Conservation (phyloP, 2,329 filamentous ascomycete genomes). For the Paecilomyces fulvus region DNA sequence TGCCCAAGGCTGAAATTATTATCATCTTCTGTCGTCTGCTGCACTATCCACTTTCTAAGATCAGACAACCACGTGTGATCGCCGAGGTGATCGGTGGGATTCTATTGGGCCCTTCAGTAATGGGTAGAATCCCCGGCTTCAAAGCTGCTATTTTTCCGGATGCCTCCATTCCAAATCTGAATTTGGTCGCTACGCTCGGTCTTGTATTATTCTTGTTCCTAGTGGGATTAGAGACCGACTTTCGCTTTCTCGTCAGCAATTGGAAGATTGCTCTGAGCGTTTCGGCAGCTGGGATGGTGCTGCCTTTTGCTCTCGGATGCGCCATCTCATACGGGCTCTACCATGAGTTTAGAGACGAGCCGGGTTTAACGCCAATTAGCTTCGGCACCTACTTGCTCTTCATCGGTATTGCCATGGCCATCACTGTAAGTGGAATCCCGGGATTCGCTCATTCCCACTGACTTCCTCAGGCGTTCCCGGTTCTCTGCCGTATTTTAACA, state of each 20-base stretch:
- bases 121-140: slow-evolving; percentile 79
- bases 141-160: slow-evolving; percentile 65
- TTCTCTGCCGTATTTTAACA: slow-evolving; percentile 86
- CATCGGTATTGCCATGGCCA: slow-evolving; percentile 86
- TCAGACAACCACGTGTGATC: slow-evolving; percentile 74
- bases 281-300: slow-evolving; percentile 65
- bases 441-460: neutral
- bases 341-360: slow-evolving; percentile 57
- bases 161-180: slow-evolving; percentile 65
- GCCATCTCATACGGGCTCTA: slow-evolving; percentile 77
- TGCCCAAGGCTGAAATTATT: slow-evolving; percentile 56
- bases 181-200: slow-evolving; percentile 72
- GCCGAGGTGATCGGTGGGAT: slow-evolving; percentile 81
- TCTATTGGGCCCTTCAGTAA: slow-evolving; percentile 75
- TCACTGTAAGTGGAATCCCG: slow-evolving; percentile 53
- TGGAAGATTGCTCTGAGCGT: slow-evolving; percentile 74
- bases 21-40: slow-evolving; percentile 66
- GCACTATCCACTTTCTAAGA: slow-evolving; percentile 66
- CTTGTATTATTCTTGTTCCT: slow-evolving; percentile 80
- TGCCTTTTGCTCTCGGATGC: slow-evolving; percentile 75
- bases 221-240: slow-evolving; percentile 78
- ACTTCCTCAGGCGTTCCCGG: slow-evolving; percentile 58
- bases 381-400: slow-evolving; percentile 65
- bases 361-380: slow-evolving; percentile 47
- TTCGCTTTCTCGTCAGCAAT: slow-evolving; percentile 67